Percentiles rank a stretch among this genome's conserved stretches.
These are phyloP conservation scores for Ganoderma leucocontextum DNA, from an alignment of 1,284 basidiomycete species.

Conservation along the genomic window DNA sequence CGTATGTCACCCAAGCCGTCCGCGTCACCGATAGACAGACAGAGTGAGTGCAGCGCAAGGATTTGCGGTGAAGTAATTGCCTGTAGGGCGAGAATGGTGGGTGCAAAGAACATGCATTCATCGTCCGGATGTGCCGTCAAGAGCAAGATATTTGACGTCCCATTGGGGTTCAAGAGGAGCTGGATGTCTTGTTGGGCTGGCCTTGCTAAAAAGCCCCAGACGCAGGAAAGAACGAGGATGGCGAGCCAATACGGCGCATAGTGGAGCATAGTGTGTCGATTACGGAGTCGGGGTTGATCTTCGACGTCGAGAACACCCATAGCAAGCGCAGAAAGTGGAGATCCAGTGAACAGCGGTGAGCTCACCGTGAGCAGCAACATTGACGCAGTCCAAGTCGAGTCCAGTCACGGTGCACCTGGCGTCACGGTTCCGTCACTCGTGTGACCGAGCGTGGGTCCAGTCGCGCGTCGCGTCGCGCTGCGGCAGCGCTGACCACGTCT, in stretches of 20 bases:
- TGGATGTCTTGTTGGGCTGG: slow-evolving; percentile 20
- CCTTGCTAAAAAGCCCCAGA: slow-evolving; percentile 22
- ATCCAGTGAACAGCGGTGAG: no score
- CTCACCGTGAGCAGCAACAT: no score
- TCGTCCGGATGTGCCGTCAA: slow-evolving; percentile 93
- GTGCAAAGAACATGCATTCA: slow-evolving; percentile 93
- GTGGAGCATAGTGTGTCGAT: slow-evolving; percentile 5
- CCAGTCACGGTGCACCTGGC: no score
- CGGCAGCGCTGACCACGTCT: neutral
- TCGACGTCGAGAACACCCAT: no score
- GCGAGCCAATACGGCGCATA: slow-evolving; percentile 16
- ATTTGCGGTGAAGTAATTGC: neutral
- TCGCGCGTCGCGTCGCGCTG: neutral
- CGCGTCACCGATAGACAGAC: slow-evolving; percentile 77
- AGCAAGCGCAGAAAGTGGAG: no score
- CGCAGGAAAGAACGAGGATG: slow-evolving; percentile 23
- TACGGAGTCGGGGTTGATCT: no score
- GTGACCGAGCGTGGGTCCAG: no score
- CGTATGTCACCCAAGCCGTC: slow-evolving; percentile 81
- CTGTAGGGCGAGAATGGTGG: slow-evolving; percentile 70
- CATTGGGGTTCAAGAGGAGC: slow-evolving; percentile 9
- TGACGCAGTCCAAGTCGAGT: no score
- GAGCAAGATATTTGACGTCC: slow-evolving; percentile 57
- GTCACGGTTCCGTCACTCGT: no score
- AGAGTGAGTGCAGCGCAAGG: slow-evolving; percentile 58